phyloP scores from a whole-genome alignment of 75 land plant species.

The Cupressus sempervirens region DNA sequence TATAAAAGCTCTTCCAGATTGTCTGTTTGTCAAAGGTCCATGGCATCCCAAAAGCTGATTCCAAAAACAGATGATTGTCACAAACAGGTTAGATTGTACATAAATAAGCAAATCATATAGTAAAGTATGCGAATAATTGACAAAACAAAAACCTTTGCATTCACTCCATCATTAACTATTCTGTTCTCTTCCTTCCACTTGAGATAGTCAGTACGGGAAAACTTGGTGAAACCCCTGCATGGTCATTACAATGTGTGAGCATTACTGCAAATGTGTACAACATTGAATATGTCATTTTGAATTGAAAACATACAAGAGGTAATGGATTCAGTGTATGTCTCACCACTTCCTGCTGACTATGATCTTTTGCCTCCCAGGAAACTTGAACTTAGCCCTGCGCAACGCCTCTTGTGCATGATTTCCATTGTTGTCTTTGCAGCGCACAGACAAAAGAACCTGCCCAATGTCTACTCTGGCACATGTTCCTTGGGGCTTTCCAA shows the following conservation, averaged over 20 bases:
- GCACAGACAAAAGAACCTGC: slow-evolving; percentile 55
- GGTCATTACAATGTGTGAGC: background rate
- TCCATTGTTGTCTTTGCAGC: slow-evolving; percentile 54
- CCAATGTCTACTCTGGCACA: slow-evolving; percentile 66
- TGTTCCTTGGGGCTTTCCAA: slow-evolving; percentile 69
- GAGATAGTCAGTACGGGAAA: slow-evolving; percentile 44
- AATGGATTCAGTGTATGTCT: background rate
- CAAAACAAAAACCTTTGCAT: slow-evolving; percentile 49
- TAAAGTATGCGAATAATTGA: background rate
- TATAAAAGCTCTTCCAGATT: slow-evolving; percentile 37
- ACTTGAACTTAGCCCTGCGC: slow-evolving; percentile 70
- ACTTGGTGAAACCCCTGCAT: slow-evolving; percentile 62
- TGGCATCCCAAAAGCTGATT: slow-evolving; percentile 53
- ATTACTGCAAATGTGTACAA: background rate
- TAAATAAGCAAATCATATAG: background rate
- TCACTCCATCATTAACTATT: slow-evolving; percentile 54
- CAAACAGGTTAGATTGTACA: background rate
- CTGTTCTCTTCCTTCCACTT: slow-evolving; percentile 62
- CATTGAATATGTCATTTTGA: background rate
- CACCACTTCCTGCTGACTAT: slow-evolving; percentile 66
- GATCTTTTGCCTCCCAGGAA: slow-evolving; percentile 69
- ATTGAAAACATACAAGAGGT: background rate
- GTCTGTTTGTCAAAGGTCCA: slow-evolving; percentile 31
- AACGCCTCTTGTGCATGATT: slow-evolving; percentile 63
- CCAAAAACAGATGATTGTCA: background rate